Evolutionary conservation across 352 stramenopile species (phyloP).

Genomic region (Pythium folliculosum): DNA sequence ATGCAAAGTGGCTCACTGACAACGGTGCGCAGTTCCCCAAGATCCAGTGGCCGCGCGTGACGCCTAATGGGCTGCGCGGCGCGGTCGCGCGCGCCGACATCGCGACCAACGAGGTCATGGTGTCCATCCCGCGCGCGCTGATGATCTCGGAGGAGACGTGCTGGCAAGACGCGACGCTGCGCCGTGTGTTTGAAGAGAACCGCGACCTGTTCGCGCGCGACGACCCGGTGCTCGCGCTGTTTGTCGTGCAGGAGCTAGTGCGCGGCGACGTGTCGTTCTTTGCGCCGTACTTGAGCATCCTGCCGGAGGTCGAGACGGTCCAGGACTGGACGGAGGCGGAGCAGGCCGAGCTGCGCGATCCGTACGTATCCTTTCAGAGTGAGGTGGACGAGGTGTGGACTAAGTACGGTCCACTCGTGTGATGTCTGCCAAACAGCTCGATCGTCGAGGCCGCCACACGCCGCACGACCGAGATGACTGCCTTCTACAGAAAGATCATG

Average conservation of each 20-base stretch:
- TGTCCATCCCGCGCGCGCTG: constrained; percentile 59
- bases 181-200: constrained; percentile 50
- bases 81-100: constrained; percentile 56
- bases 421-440: constrained; percentile 23
- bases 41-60: constrained; percentile 66
- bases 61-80: constrained; percentile 59
- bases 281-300: constrained; percentile 83
- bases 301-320: constrained; percentile 79
- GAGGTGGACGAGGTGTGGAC: too few species aligned
- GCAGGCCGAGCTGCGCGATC: constrained; percentile 71
- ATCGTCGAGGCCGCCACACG: constrained; percentile 48
- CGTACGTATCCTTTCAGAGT: constrained; percentile 21
- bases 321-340: constrained; percentile 81
- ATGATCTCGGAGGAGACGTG: constrained; percentile 79
- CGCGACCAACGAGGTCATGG: constrained; percentile 58
- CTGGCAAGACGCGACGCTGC: constrained; percentile 51
- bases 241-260: constrained; percentile 78
- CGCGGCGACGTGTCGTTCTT: constrained; percentile 76
- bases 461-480: constrained; percentile 57
- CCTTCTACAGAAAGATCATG: constrained; percentile 59
- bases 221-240: constrained; percentile 84
- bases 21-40: constrained; percentile 79
- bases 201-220: constrained; percentile 71
- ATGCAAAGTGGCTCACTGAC: constrained; percentile 55
- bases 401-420: too few species aligned